Evolutionary conservation across 1,139 yeast genomes (phyloP).

Genomic region (Suhomyces atakaporum): DNA sequence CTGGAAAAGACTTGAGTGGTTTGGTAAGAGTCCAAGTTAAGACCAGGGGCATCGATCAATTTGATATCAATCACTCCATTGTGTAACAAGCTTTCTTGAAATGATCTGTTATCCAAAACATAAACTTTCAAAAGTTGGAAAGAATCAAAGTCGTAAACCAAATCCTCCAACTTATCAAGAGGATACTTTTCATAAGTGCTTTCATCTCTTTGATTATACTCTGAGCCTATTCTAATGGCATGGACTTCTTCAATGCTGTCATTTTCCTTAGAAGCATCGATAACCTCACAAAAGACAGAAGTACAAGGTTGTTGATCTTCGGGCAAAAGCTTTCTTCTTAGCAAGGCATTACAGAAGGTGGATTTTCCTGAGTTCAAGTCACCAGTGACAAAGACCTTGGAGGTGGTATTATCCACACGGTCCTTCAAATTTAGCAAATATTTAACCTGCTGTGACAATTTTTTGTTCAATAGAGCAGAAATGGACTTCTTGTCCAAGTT

Average conservation of each 20-base stretch:
- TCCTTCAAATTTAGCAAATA: slow-evolving; percentile 76
- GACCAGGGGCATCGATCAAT: slow-evolving; percentile 95
- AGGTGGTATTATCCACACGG: slow-evolving; percentile 86
- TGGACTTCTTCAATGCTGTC: slow-evolving; percentile 84
- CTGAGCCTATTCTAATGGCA: slow-evolving; percentile 70
- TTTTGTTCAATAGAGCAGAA: slow-evolving; percentile 64
- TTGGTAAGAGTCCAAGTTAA: slow-evolving; percentile 89
- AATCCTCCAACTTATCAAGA: slow-evolving; percentile 58
- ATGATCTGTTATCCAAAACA: slow-evolving; percentile 71
- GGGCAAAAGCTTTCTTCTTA: slow-evolving; percentile 78
- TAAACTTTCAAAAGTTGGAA: slow-evolving; percentile 78
- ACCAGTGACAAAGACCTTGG: slow-evolving; percentile 95
- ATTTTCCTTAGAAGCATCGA: slow-evolving; percentile 76
- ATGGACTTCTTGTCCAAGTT: slow-evolving; percentile 65
- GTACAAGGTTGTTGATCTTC: slow-evolving; percentile 99
- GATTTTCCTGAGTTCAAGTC: slow-evolving; percentile 97
- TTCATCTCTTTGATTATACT: slow-evolving; percentile 62
- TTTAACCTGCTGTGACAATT: slow-evolving; percentile 58
- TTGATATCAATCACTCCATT: slow-evolving; percentile 94
- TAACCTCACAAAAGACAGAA: slow-evolving; percentile 90
- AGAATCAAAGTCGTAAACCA: slow-evolving; percentile 74
- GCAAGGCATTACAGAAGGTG: slow-evolving; percentile 88
- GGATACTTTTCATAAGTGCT: slow-evolving; percentile 62
- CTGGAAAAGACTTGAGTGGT: slow-evolving; percentile 95
- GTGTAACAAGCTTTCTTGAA: slow-evolving; percentile 69